Conservation (phyloP, 176 grass and related monocot species). For the Eleusine indica region DNA sequence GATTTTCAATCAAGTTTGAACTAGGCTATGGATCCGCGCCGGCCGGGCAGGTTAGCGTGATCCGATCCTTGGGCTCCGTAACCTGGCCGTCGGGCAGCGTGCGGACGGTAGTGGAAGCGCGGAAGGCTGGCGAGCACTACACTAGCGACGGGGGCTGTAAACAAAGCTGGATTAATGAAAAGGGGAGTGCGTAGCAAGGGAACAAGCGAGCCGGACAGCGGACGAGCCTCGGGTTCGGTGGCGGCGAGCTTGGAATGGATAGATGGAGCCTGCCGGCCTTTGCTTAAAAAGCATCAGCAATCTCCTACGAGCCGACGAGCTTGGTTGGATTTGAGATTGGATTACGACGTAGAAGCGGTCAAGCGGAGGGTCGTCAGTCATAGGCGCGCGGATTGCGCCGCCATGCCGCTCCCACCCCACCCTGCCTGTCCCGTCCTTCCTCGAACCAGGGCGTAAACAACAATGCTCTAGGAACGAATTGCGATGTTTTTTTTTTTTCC, state of each 20-base stretch:
- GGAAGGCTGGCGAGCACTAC: constrained; percentile 27
- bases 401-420: not conserved
- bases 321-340: not conserved
- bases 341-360: not conserved
- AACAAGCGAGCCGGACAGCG: constrained; percentile 39
- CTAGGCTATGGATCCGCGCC: not conserved
- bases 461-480: no score
- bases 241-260: not conserved
- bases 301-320: no score
- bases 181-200: constrained; percentile 6
- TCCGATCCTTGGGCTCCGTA: constrained; percentile 30
- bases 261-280: not conserved
- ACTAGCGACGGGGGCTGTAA: constrained; percentile 39
- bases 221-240: not conserved
- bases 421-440: not conserved
- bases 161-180: not conserved
- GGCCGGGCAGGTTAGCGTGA: not conserved
- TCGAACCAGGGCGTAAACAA: not conserved
- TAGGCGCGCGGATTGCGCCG: not conserved
- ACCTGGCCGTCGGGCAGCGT: constrained; percentile 10
- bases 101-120: not conserved
- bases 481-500: no score
- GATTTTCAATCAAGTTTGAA: constrained; percentile 15
- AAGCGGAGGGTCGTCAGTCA: not conserved
- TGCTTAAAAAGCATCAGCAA: no score